These are phyloP conservation scores for Ploettnerulaceae sp. DNA, from an alignment of 2,329 filamentous ascomycete genomes.

Conservation along the genomic window DNA sequence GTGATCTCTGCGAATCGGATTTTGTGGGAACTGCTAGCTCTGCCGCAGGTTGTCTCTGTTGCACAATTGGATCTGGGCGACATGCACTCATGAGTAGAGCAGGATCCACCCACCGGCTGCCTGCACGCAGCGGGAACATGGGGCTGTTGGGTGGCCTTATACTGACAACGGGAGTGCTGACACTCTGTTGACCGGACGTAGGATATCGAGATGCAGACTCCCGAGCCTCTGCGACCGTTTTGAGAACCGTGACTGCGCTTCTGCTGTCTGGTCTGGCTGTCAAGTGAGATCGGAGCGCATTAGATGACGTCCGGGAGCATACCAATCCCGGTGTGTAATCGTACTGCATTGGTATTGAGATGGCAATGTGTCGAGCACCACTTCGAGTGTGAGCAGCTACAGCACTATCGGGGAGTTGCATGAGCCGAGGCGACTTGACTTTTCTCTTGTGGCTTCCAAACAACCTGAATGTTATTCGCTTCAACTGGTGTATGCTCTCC, in stretches of 20 bases:
- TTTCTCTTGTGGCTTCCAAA: constrained; percentile 34
- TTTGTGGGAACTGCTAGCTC: constrained; percentile 1
- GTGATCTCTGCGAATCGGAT: constrained; percentile 1
- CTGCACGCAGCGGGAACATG: not conserved
- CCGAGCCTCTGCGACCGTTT: constrained; percentile 36
- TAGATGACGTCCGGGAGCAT: not conserved
- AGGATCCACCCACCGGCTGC: not conserved
- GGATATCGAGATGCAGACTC: constrained; percentile 29
- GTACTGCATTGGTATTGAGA: constrained; percentile 52
- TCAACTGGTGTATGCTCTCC: constrained; percentile 29
- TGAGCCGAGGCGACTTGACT: constrained; percentile 33
- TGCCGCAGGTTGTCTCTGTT: not conserved
- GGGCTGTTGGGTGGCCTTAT: not conserved
- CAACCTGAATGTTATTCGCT: constrained; percentile 41
- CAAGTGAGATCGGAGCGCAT: not conserved
- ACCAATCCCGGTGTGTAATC: constrained; percentile 37
- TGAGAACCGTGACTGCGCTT: constrained; percentile 31
- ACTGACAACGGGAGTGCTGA: no score
- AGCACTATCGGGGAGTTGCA: constrained; percentile 50
- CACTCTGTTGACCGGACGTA: not conserved
- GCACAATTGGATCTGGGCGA: not conserved
- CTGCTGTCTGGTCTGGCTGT: constrained; percentile 1
- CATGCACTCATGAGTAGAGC: not conserved
- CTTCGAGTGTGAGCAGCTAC: constrained; percentile 49
- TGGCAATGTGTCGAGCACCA: constrained; percentile 55